Percentiles rank a stretch among this genome's conserved stretches.
Evolutionary conservation across 495 filamentous ascomycete species (phyloP).

Genomic region (Annulohypoxylon stygium): DNA sequence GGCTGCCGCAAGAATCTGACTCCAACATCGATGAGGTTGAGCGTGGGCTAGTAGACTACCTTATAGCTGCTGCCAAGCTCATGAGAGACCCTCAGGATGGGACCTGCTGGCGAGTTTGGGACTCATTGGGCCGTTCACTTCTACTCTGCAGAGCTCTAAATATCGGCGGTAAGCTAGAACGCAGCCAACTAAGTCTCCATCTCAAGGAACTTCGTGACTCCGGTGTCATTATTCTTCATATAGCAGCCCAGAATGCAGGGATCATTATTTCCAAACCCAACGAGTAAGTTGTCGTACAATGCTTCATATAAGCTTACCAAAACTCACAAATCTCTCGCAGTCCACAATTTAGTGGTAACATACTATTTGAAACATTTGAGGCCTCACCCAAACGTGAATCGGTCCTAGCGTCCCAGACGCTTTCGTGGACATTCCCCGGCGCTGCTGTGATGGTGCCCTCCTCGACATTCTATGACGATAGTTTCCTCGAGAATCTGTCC

Average conservation of each 20-base stretch:
- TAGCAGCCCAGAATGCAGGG: conserved; percentile 68
- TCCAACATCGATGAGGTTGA: conserved; percentile 54
- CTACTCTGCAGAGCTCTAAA: conserved; percentile 50
- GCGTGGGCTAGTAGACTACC: conserved; percentile 48
- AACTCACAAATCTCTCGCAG: conserved; percentile 25
- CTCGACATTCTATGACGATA: conserved; percentile 54
- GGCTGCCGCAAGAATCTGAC: conserved; percentile 59
- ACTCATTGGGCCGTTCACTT: conserved; percentile 53
- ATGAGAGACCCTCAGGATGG: conserved; percentile 47
- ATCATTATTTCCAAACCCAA: conserved; percentile 59
- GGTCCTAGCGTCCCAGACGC: conserved; percentile 54
- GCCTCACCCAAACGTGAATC: conserved; percentile 62
- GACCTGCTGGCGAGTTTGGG: conserved; percentile 46
- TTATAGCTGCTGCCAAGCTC: conserved; percentile 49
- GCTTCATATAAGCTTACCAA: neutral
- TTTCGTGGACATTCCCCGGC: conserved; percentile 67
- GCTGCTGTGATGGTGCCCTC: conserved; percentile 58
- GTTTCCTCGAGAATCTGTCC: conserved; percentile 63
- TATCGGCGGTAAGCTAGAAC: conserved; percentile 52
- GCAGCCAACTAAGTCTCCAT: conserved; percentile 50
- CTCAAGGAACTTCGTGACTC: conserved; percentile 50
- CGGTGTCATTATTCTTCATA: conserved; percentile 59
- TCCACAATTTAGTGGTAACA: conserved; percentile 21
- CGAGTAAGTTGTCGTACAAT: conserved; percentile 52
- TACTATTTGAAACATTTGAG: conserved; percentile 68